Percentiles rank a stretch among this genome's conserved stretches.
These are phyloP conservation scores for Rhytidiadelphus loreus DNA, from an alignment of 225 moss, liverwort and hornwort genomes.

Conservation along the genomic window DNA sequence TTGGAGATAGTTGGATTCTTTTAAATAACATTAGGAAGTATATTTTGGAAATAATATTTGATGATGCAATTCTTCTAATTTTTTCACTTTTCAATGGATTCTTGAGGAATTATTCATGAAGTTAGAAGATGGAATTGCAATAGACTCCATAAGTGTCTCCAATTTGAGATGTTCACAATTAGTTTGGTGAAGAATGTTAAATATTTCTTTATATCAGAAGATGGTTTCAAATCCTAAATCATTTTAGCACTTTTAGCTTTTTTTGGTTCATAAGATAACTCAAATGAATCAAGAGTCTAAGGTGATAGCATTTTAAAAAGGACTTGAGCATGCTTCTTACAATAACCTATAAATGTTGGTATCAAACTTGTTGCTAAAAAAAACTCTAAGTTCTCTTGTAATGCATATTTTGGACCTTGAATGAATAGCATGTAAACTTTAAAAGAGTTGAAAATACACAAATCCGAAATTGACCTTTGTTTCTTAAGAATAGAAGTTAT, in stretches of 20 bases:
- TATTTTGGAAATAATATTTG: neutral
- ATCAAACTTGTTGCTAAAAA: neutral
- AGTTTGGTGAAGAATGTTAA: neutral
- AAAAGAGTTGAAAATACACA: neutral
- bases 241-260: rapidly evolving
- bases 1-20: rapidly evolving
- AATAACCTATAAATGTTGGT: rapidly evolving
- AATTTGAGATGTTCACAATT: neutral
- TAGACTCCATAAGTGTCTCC: neutral
- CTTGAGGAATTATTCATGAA: neutral
- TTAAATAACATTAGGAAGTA: neutral
- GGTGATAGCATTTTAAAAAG: rapidly evolving
- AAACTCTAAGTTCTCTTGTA: neutral
- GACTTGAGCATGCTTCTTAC: neutral
- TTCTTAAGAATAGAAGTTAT: neutral
- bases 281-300: rapidly evolving
- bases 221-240: rapidly evolving
- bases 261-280: neutral
- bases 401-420: neutral
- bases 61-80: rapidly evolving
- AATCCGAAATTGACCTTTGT: neutral
- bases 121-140: rapidly evolving
- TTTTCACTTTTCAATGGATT: no score
- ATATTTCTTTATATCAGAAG: rapidly evolving
- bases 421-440: neutral